Evolutionary conservation across 345 rosid species (phyloP).

Genomic region (Lepidium didymum): DNA sequence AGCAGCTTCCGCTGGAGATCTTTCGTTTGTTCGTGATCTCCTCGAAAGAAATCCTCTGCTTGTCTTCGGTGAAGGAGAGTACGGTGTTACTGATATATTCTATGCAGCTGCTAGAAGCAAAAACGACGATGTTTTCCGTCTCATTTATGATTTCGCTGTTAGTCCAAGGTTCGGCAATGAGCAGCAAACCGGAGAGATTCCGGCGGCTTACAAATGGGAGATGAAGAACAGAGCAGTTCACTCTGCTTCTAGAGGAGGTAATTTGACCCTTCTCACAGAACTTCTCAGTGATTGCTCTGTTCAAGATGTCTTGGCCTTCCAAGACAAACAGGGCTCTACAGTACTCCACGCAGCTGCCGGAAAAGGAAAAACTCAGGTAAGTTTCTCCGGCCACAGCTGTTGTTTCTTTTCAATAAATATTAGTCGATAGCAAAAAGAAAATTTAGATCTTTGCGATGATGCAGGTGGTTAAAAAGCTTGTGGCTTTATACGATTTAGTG

Average conservation of each 20-base stretch:
- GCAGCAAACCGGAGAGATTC: conserved; percentile 54
- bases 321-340: conserved; percentile 76
- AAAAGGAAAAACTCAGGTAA: conserved; percentile 72
- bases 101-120: conserved; percentile 87
- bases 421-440: neutral
- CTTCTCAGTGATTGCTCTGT: conserved; percentile 35
- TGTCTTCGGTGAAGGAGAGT: conserved; percentile 93
- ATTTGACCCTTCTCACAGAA: conserved; percentile 48
- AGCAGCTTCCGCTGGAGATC: conserved; percentile 93
- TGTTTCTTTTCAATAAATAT: neutral
- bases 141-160: conserved; percentile 59
- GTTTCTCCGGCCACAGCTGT: neutral
- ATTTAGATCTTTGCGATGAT: neutral
- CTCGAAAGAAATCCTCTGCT: conserved; percentile 66
- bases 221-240: conserved; percentile 82
- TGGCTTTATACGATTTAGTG: conserved; percentile 40
- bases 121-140: conserved; percentile 52
- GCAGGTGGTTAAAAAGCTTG: conserved; percentile 64
- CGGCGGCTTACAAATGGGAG: conserved; percentile 59
- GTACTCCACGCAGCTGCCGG: conserved; percentile 90
- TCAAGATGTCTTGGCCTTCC: conserved; percentile 45
- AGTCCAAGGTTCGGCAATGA: conserved; percentile 58
- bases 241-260: conserved; percentile 92
- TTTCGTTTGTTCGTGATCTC: conserved; percentile 51
- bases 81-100: conserved; percentile 79